phyloP scores from a whole-genome alignment of 768 basidiomycete genomes.

The Rhizopogon vesiculosus region DNA sequence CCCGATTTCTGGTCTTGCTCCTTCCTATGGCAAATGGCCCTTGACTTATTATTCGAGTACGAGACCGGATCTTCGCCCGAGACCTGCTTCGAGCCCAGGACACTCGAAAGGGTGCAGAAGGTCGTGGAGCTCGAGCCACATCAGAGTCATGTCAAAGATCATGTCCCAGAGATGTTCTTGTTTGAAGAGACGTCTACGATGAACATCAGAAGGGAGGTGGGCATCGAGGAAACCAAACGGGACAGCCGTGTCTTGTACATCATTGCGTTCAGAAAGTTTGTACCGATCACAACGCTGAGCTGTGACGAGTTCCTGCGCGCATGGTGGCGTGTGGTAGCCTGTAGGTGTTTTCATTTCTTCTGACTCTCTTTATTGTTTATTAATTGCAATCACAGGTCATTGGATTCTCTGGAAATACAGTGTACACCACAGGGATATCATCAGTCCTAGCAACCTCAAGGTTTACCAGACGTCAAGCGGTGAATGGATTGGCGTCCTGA shows the following conservation, averaged over 20 bases:
- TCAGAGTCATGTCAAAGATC: neutral
- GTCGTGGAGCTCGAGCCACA: neutral
- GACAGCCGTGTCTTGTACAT: neutral
- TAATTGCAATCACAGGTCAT: constrained; percentile 1
- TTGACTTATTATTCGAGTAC: too few relatives aligned
- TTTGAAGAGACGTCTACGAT: neutral
- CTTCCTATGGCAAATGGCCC: neutral
- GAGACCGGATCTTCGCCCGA: too few relatives aligned
- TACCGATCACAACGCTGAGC: neutral
- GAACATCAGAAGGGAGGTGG: neutral
- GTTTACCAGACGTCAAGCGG: neutral
- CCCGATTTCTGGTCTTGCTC: constrained; percentile 8
- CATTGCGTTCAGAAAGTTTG: neutral
- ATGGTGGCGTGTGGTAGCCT: constrained; percentile 3
- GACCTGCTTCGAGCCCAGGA: neutral
- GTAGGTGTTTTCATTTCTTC: neutral
- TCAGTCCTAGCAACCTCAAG: neutral
- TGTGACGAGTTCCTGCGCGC: neutral
- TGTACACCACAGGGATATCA: neutral
- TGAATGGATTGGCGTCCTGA: neutral
- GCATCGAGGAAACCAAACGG: neutral
- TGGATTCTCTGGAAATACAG: neutral
- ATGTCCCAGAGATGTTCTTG: neutral
- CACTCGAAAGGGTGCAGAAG: neutral
- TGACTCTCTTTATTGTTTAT: neutral